Conservation (phyloP, 805 yeast genomes). For the Metschnikowia bowlesiae region DNA sequence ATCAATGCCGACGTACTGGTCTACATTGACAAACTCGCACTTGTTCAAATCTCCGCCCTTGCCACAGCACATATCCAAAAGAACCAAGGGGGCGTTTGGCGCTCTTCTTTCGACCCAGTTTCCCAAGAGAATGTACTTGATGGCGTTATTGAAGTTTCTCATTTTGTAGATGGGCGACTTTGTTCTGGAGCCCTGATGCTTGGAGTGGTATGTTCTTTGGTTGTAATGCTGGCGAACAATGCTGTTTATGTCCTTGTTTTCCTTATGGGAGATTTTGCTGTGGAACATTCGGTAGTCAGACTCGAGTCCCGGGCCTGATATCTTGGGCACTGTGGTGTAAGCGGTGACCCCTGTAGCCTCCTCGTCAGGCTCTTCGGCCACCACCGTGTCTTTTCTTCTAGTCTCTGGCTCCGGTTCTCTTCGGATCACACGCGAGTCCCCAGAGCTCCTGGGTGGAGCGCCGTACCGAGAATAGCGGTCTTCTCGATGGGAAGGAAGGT, state of each 20-base stretch:
- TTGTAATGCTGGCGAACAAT: slow-evolving; percentile 83
- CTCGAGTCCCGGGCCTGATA: slow-evolving; percentile 15
- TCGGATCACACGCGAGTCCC: slow-evolving; percentile 14
- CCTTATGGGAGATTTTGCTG: slow-evolving; percentile 31
- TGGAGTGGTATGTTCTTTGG: slow-evolving; percentile 69
- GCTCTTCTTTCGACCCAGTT: slow-evolving; percentile 47
- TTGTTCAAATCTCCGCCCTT: slow-evolving; percentile 96
- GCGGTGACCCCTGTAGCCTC: slow-evolving; percentile 12
- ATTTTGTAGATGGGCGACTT: slow-evolving; percentile 81
- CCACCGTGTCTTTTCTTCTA: slow-evolving; percentile 6
- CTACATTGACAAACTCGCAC: slow-evolving; percentile 70
- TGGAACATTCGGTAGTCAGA: slow-evolving; percentile 35
- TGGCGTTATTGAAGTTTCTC: slow-evolving; percentile 86
- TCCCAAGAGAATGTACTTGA: slow-evolving; percentile 79
- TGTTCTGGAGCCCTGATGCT: slow-evolving; percentile 54
- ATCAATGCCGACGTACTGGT: slow-evolving; percentile 85
- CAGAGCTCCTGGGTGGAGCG: slow-evolving; percentile 7
- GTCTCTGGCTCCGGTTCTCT: slow-evolving; percentile 16
- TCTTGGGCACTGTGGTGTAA: slow-evolving; percentile 16
- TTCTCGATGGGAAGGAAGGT: not conserved
- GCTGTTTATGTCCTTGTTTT: slow-evolving; percentile 48
- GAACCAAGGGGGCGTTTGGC: slow-evolving; percentile 33
- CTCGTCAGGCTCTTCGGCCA: slow-evolving; percentile 5
- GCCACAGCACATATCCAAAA: slow-evolving; percentile 91
- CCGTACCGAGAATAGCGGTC: slow-evolving; percentile 18